Conservation (phyloP, 495 filamentous ascomycete species). For the Penicillium bovifimosum region DNA sequence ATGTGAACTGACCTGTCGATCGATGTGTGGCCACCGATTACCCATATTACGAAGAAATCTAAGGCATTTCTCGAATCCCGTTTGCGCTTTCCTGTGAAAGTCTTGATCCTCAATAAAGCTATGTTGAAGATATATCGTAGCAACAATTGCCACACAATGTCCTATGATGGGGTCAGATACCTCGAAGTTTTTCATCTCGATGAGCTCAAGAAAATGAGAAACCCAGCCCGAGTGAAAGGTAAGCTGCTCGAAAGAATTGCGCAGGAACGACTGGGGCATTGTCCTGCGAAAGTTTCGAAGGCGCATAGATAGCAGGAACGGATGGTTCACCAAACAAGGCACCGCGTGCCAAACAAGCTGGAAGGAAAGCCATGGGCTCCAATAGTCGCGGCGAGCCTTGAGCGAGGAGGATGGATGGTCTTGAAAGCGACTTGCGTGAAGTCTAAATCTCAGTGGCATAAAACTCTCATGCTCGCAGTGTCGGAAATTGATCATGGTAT, state of each 20-base stretch:
- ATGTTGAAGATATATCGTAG: constrained; percentile 34
- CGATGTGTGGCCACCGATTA: constrained; percentile 26
- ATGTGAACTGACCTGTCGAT: constrained; percentile 18
- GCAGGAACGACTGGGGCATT: constrained; percentile 34
- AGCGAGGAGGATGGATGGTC: constrained; percentile 28
- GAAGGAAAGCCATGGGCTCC: constrained; percentile 42
- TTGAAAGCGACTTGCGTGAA: constrained; percentile 37
- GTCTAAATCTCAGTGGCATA: constrained; percentile 37
- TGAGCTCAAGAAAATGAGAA: constrained; percentile 28
- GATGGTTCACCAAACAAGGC: constrained; percentile 39
- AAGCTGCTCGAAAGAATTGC: constrained; percentile 33
- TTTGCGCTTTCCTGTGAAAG: constrained; percentile 28
- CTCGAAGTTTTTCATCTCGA: constrained; percentile 27
- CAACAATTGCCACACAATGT: constrained; percentile 31
- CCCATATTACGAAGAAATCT: constrained; percentile 23
- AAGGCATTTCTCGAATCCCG: constrained; percentile 30
- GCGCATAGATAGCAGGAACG: constrained; percentile 39
- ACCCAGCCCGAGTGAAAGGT: constrained; percentile 31
- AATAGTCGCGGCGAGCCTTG: constrained; percentile 35
- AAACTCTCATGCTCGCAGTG: constrained; percentile 42
- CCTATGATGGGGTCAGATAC: constrained; percentile 30
- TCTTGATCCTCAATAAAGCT: constrained; percentile 32
- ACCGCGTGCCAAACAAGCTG: constrained; percentile 41
- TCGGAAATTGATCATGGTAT: constrained; percentile 33
- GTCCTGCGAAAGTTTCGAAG: constrained; percentile 37